Evolutionary conservation across 1,284 basidiomycete genomes (phyloP).

Genomic region (Hortiboletus rubellus): DNA sequence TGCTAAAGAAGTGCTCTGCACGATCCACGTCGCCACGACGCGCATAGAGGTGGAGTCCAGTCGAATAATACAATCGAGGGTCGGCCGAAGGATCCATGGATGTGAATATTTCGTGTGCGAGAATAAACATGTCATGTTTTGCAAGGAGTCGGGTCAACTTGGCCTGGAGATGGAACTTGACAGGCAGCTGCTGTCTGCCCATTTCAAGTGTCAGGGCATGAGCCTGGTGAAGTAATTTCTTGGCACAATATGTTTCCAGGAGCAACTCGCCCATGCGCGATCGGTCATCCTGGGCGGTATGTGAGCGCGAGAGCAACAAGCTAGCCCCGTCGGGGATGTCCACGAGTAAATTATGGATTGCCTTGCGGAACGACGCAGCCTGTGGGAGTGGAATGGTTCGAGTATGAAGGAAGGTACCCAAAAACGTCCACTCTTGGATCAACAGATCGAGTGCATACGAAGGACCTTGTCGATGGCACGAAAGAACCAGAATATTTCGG

Average conservation of each 20-base stretch:
- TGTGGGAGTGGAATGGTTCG: conserved; percentile 13
- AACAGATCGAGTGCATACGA: conserved; percentile 47
- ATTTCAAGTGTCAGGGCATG: conserved; percentile 47
- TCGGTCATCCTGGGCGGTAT: conserved; percentile 31
- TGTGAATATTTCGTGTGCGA: conserved; percentile 47
- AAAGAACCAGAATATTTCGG: conserved; percentile 43
- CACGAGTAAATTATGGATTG: conserved; percentile 34
- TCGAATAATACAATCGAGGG: conserved; percentile 37
- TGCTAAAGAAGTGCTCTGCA: conserved; percentile 46
- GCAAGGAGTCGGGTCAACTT: conserved; percentile 48
- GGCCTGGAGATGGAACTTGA: conserved; percentile 35
- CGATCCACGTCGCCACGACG: conserved; percentile 49
- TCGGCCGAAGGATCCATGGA: conserved; percentile 27
- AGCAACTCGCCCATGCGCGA: conserved; percentile 42
- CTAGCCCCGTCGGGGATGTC: conserved; percentile 35
- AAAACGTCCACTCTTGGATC: conserved; percentile 41
- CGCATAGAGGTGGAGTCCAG: conserved; percentile 53
- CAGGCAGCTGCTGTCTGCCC: conserved; percentile 36
- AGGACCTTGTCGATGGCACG: conserved; percentile 38
- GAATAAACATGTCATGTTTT: conserved; percentile 39
- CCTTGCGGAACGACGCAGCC: conserved; percentile 34
- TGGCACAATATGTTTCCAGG: conserved; percentile 39
- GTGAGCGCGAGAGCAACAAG: conserved; percentile 35
- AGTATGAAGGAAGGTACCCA: conserved; percentile 36
- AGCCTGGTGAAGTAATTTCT: conserved; percentile 40